A percentile compares a stretch with the other conserved stretches of the same genome.
Conservation (phyloP, 192 early-diverging fungal genomes). For the Backusella tuberculispora region DNA sequence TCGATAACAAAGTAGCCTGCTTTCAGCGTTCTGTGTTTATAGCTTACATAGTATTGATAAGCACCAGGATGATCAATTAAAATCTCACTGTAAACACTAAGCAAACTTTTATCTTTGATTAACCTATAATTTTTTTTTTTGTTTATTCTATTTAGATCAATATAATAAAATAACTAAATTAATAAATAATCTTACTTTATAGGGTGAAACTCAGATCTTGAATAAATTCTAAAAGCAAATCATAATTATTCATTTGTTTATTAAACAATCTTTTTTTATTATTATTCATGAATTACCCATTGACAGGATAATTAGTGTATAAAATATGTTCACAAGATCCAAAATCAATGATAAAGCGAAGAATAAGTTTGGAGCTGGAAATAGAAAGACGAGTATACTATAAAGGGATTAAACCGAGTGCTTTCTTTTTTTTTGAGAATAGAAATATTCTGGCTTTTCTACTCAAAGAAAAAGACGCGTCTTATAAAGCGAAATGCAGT, state of each 20-base stretch:
- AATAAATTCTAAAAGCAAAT: conserved; percentile 28
- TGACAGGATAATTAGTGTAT: conserved; percentile 85
- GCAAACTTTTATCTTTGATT: conserved; percentile 43
- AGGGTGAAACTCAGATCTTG: conserved; percentile 46
- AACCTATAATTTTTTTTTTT: conserved; percentile 17
- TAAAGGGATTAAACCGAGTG: background rate
- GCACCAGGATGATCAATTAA: conserved; percentile 71
- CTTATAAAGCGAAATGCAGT: background rate
- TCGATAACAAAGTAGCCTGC: conserved; percentile 84
- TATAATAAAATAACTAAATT: conserved; percentile 14
- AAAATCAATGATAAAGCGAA: conserved; percentile 83
- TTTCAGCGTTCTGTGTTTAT: conserved; percentile 26
- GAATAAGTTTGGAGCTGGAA: conserved; percentile 61
- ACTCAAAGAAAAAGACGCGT: conserved; percentile 5
- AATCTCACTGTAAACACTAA: conserved; percentile 70
- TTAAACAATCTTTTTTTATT: conserved; percentile 32
- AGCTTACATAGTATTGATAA: conserved; percentile 87
- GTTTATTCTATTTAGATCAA: conserved; percentile 13
- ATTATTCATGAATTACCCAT: conserved; percentile 54
- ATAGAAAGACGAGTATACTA: conserved; percentile 82
- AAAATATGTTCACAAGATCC: conserved; percentile 70
- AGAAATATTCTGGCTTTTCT: background rate
- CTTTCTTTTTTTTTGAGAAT: background rate
- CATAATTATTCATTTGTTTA: conserved; percentile 18
- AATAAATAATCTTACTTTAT: conserved; percentile 38